Conservation (phyloP, 257 asterid genomes). For the Fraxinus anomala region DNA sequence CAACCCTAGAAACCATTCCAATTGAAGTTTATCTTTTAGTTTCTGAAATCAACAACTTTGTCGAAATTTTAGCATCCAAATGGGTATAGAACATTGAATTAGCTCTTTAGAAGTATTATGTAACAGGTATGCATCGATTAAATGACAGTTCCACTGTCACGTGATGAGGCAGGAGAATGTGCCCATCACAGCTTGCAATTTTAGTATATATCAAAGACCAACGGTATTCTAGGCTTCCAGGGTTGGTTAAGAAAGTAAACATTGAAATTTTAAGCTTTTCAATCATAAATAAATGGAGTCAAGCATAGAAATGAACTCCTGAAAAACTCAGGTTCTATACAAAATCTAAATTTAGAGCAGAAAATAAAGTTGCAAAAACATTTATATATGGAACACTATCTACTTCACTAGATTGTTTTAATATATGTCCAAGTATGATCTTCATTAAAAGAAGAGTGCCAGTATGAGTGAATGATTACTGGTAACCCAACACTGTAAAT, state of each 20-base stretch:
- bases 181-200: background rate
- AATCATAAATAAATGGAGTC: background rate
- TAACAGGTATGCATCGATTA: background rate
- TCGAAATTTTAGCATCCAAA: background rate
- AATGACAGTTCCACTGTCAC: background rate
- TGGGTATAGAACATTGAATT: constrained; percentile 4
- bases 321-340: background rate
- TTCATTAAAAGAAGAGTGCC: background rate
- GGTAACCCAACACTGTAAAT: background rate
- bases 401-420: background rate
- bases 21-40: constrained; percentile 16
- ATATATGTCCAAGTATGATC: background rate
- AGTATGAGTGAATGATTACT: background rate
- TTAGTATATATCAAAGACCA: background rate
- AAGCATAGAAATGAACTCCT: background rate
- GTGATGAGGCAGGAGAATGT: background rate
- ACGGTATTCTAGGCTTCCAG: background rate
- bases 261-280: background rate
- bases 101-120: background rate
- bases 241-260: background rate
- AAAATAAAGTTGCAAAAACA: background rate
- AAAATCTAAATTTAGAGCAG: background rate
- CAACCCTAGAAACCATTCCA: constrained; percentile 70
- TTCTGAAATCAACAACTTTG: background rate
- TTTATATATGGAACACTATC: background rate